Conservation (phyloP, 768 basidiomycete species). For the Mycena latifolia region DNA sequence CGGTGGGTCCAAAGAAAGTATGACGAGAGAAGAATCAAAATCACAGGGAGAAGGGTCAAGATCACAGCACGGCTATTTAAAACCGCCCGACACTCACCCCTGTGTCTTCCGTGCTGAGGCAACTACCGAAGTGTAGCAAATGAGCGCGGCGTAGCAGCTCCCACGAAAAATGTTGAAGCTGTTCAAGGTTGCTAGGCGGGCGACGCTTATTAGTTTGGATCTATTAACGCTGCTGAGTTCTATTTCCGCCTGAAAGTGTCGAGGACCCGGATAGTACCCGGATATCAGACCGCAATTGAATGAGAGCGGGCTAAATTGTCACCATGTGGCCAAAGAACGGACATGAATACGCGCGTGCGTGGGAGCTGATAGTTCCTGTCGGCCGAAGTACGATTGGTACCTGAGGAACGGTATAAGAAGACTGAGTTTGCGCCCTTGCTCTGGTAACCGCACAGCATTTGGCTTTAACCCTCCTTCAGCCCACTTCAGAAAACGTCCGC, state of each 20-base stretch:
- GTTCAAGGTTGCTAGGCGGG: background rate
- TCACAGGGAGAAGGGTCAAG: too few relatives aligned
- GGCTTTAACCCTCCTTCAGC: background rate
- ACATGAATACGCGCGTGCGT: background rate
- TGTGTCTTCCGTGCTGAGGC: too few relatives aligned
- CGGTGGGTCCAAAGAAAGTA: too few relatives aligned
- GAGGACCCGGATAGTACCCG: too few relatives aligned
- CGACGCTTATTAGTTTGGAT: background rate
- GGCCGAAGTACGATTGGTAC: background rate
- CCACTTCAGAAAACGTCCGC: background rate
- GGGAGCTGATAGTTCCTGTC: conserved; percentile 3
- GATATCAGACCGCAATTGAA: background rate
- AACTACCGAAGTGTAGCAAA: background rate
- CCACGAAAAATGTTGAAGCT: too few relatives aligned
- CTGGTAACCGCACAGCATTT: background rate
- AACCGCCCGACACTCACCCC: too few relatives aligned
- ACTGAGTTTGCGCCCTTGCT: background rate
- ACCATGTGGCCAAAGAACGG: background rate
- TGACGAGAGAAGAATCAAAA: too few relatives aligned
- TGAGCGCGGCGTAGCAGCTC: too few relatives aligned
- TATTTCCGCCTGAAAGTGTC: background rate
- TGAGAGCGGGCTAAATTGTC: background rate
- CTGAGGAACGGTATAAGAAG: background rate
- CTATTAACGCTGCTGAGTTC: background rate
- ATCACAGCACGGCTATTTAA: too few relatives aligned